Base-by-base conservation (phyloP, 495 filamentous ascomycete species). In the Lasiosphaeris hirsuta region DNA sequence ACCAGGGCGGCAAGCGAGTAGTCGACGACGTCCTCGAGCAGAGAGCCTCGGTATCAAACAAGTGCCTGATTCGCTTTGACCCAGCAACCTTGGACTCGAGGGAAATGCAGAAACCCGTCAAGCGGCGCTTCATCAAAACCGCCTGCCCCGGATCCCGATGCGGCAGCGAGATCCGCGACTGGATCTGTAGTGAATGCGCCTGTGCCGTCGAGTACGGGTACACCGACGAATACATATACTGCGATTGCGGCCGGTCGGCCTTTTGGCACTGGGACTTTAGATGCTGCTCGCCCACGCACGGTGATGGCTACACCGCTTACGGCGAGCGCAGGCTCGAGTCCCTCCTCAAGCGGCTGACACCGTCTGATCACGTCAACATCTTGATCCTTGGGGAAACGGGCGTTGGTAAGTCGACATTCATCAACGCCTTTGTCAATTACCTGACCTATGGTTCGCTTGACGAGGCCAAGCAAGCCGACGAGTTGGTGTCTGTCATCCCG, bases 391-490 rank as follows among this genome's bases (percentile, higher is more conserved):
- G 0, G 76, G 75, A 56, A n/a, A n/a, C n/a, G n/a, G n/a, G n/a
- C n/a, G n/a, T n/a, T n/a, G n/a, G n/a, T n/a, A n/a, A n/a, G n/a
- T 76, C 74, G 6, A 77, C 76, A 0, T 79, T 68, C 55, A 77
- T 78, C 60, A 79, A 79, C 46, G 73, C 73, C 0, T 75, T 77
- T 37, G 69, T 71, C 59, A 78, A 78, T 42, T 78, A 78, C 50
- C 57, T 78, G 1, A 62, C 59, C 0, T 72, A 61, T 42, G 65
- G 65, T 0, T 59, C 67, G 1, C 66, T 78, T 17, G 67, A 71
- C 17, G 69, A 75, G 0, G 75, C 70, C 4, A 11, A 63, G 0
- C 56, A 62, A 7, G 40, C 52, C 7, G 56, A 52, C 0, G 59
- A 64, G 14, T 47, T 72, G 8, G 63, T 67, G 36, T 74, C 56